Base-by-base conservation (phyloP, 306 rosid genomes). In the Morella rubra region DNA sequence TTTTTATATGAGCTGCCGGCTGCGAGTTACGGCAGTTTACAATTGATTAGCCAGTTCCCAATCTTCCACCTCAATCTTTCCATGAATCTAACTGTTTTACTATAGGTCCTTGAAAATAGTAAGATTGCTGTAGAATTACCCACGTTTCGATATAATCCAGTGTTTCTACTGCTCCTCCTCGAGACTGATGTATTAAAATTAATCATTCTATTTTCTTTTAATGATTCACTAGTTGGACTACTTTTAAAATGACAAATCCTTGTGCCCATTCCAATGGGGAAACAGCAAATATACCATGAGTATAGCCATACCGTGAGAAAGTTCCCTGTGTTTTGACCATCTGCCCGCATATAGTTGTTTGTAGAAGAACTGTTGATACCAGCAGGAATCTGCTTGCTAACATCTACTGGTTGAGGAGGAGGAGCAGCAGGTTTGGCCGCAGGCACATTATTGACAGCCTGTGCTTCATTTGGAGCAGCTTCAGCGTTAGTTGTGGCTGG, bases 291-390 rank as follows among this genome's bases (percentile, higher is more conserved):
- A 76, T 18, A 71, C 54, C 64, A 53, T 13, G 44, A 58, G 75
- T 13, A 59, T 69, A 64, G 51, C 42, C 62, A 59, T 92, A 95
- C 97, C 84, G 98, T 95, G 79, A 95, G 89, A 85, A 95, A 95
- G 87, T 88, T 95, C 86, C 98, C 98, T 6, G 97, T 89, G 86
- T 95, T 95, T 85, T 87, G 98, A 66, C 98, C 98, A 82, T 95
- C 98, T 52, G 88, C 88, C 62, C 91, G 82, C 89, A 87, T 32
- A 82, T 87, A 87, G 87, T 87, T 87, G 83, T 87, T 87, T 7
- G 91, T 5, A 78, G 97, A 89, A 74, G 88, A 86, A 75, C 97
- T 95, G 71, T 90, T 85, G 84, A 95, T 95, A 53, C 98, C 98
- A 84, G 98, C 97, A 76, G 98, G 96, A 73, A 85, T 64, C 83